These are phyloP conservation scores for Aphanomyces stellatus DNA, from an alignment of 352 stramenopile species.

Conservation along the genomic window DNA sequence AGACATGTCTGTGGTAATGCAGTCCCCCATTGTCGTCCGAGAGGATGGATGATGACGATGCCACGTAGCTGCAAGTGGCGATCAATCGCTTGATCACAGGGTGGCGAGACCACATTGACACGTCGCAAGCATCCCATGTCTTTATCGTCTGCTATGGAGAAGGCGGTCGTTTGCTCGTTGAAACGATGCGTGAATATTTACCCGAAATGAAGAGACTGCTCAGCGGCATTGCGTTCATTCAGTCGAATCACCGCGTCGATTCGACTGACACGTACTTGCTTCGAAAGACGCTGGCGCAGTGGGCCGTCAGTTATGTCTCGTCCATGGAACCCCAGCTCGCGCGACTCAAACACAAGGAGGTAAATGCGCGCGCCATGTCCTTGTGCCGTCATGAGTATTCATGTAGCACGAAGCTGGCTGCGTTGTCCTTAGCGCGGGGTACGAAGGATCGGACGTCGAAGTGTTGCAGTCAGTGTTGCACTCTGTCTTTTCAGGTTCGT, in stretches of 20 bases:
- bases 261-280: conserved; percentile 48
- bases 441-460: conserved; percentile 37
- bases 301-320: conserved; percentile 48
- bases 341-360: conserved; percentile 46
- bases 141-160: conserved; percentile 58
- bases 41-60: neutral
- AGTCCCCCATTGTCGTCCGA: neutral
- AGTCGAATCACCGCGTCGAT: conserved; percentile 51
- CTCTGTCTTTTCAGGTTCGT: conserved; percentile 37
- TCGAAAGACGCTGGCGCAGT: conserved; percentile 61
- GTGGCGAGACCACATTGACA: conserved; percentile 61
- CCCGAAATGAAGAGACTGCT: conserved; percentile 60
- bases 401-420: conserved; percentile 36
- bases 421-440: conserved; percentile 38
- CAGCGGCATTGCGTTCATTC: conserved; percentile 55
- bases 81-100: conserved; percentile 55
- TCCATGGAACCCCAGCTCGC: conserved; percentile 33
- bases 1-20: conserved; percentile 11
- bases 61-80: conserved; percentile 38
- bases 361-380: neutral
- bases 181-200: conserved; percentile 43
- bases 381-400: neutral
- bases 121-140: conserved; percentile 51
- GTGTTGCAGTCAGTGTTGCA: conserved; percentile 41
- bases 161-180: conserved; percentile 42